phyloP scores from a whole-genome alignment of 1,284 basidiomycete species.

The Cryptococcus sp. region DNA sequence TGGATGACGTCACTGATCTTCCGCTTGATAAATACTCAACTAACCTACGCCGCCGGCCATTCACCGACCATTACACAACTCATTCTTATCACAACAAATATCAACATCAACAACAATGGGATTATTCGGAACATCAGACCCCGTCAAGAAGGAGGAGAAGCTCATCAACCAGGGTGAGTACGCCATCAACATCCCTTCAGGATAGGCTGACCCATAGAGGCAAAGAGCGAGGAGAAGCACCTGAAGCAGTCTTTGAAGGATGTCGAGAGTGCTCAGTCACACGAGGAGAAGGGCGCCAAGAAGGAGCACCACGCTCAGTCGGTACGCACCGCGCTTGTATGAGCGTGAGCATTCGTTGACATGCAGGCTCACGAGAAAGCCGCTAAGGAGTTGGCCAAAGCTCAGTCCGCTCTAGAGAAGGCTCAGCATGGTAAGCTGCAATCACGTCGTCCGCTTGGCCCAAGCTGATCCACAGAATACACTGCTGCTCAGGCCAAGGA shows the following conservation, averaged over 20 bases:
- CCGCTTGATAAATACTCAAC: too few relatives aligned
- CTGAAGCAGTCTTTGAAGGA: constrained; percentile 37
- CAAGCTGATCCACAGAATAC: not conserved
- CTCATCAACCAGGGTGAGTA: constrained; percentile 34
- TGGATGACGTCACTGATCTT: too few relatives aligned
- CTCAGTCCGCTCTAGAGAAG: constrained; percentile 29
- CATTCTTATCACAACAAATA: too few relatives aligned
- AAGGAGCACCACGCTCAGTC: constrained; percentile 27
- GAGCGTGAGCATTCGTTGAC: not conserved
- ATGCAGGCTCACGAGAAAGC: constrained; percentile 33
- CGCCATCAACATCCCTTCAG: constrained; percentile 1
- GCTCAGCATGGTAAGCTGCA: constrained; percentile 25
- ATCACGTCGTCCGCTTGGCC: not conserved
- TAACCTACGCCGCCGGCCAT: too few relatives aligned
- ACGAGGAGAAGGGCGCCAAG: constrained; percentile 33
- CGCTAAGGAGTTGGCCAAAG: constrained; percentile 32
- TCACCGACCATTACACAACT: too few relatives aligned
- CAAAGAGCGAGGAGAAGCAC: constrained; percentile 26
- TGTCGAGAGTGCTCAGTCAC: constrained; percentile 35
- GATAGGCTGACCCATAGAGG: too few relatives aligned
- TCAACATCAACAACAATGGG: constrained; percentile 29
- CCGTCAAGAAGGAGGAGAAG: constrained; percentile 41
- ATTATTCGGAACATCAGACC: constrained; percentile 36
- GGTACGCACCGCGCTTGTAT: constrained; percentile 10
- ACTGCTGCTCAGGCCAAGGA: constrained; percentile 20